Evolutionary conservation across 2,329 filamentous ascomycete genomes (phyloP).

Genomic region (Xenoacremonium recifei): DNA sequence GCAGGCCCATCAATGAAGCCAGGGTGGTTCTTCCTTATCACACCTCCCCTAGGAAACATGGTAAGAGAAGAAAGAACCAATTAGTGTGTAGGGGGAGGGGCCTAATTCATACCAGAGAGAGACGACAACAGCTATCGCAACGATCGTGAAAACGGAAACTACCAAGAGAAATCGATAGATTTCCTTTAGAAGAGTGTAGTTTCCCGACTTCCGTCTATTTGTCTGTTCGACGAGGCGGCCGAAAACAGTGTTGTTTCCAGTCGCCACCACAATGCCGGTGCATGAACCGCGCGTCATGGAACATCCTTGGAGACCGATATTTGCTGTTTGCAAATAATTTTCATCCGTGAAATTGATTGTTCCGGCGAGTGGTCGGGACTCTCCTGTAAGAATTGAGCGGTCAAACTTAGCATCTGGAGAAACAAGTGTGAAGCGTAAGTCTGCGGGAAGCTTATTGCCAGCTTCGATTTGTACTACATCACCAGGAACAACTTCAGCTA

Average conservation of each 20-base stretch:
- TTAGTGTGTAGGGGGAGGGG: too few species aligned
- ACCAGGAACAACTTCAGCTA: slow-evolving; percentile 66
- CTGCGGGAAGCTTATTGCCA: slow-evolving; percentile 73
- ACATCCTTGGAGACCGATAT: slow-evolving; percentile 76
- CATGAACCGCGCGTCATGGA: slow-evolving; percentile 70
- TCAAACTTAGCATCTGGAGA: slow-evolving; percentile 72
- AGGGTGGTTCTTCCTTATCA: slow-evolving; percentile 45
- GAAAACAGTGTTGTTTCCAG: slow-evolving; percentile 72
- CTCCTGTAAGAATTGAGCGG: slow-evolving; percentile 67
- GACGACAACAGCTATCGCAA: slow-evolving; percentile 63
- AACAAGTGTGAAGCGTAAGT: slow-evolving; percentile 67
- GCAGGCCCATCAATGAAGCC: slow-evolving; percentile 70
- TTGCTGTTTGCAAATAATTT: slow-evolving; percentile 75
- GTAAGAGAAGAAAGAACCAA: too few species aligned
- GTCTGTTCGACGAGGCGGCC: slow-evolving; percentile 73
- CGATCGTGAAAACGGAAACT: slow-evolving; percentile 65
- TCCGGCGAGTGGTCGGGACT: slow-evolving; percentile 63
- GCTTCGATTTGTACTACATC: slow-evolving; percentile 67
- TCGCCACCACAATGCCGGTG: slow-evolving; percentile 67
- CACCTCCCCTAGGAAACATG: neutral
- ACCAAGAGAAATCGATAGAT: slow-evolving; percentile 70
- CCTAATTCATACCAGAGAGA: slow-evolving; percentile 66
- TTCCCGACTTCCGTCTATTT: slow-evolving; percentile 62
- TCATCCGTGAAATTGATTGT: slow-evolving; percentile 65
- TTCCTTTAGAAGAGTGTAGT: slow-evolving; percentile 71